A percentile compares a stretch with the other conserved stretches of the same genome.
These are phyloP conservation scores for Diversispora epigaea DNA, from an alignment of 192 early-diverging fungal species.

Conservation along the genomic window DNA sequence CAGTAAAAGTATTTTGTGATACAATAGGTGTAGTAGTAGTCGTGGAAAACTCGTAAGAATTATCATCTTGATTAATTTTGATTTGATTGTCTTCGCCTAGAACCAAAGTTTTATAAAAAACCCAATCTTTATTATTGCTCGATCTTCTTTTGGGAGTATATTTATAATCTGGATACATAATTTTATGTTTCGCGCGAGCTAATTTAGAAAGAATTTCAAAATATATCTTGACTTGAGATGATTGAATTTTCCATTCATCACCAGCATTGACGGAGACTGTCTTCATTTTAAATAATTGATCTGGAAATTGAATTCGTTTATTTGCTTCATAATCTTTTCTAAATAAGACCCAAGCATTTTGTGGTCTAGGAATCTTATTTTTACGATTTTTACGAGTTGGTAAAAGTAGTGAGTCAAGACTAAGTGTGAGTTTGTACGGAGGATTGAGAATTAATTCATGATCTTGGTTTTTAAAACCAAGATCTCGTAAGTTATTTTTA, in stretches of 20 bases:
- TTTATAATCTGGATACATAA: constrained; percentile 16
- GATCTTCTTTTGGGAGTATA: constrained; percentile 14
- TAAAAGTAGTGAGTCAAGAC: background rate
- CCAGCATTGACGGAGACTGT: constrained; percentile 12
- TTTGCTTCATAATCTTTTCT: constrained; percentile 26
- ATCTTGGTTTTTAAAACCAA: background rate
- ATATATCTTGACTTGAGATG: constrained; percentile 14
- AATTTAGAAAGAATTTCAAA: constrained; percentile 18
- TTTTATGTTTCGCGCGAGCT: constrained; percentile 20
- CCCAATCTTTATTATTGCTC: background rate
- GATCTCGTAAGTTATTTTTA: background rate
- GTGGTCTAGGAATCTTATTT: constrained; percentile 16
- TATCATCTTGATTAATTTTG: too few species aligned
- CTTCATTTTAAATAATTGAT: background rate
- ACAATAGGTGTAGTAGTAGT: too few species aligned
- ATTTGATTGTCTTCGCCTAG: too few species aligned
- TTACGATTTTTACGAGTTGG: background rate
- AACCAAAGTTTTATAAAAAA: background rate
- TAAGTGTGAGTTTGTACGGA: constrained; percentile 15
- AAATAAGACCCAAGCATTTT: constrained; percentile 31
- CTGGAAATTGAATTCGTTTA: background rate
- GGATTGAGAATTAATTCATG: constrained; percentile 2
- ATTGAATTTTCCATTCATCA: constrained; percentile 2
- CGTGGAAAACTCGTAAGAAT: too few species aligned
- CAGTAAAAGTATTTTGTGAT: too few species aligned